phyloP scores from a whole-genome alignment of 805 yeast species.

The Isabelozyma rhagii region DNA sequence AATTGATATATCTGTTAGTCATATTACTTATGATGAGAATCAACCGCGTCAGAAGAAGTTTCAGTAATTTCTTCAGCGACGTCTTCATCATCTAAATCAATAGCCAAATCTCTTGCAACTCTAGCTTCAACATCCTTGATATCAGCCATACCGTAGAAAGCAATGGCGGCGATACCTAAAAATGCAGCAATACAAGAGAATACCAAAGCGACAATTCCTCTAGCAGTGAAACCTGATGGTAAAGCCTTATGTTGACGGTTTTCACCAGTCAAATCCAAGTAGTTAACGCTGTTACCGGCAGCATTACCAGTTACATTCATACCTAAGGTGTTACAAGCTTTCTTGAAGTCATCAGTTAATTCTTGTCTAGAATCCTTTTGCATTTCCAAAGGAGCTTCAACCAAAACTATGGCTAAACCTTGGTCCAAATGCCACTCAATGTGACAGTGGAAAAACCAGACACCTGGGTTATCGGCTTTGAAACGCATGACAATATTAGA shows the following conservation, averaged over 20 bases:
- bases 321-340: conserved; percentile 57
- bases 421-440: conserved; percentile 83
- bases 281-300: conserved; percentile 70
- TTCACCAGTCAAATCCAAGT: conserved; percentile 69
- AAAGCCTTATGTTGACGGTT: conserved; percentile 62
- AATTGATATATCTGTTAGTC: not conserved
- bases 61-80: conserved; percentile 12
- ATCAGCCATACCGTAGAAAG: conserved; percentile 84
- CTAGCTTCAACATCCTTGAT: conserved; percentile 63
- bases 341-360: conserved; percentile 57
- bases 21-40: not conserved
- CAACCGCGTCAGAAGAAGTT: conserved; percentile 2
- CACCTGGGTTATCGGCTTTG: conserved; percentile 84
- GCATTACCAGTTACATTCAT: conserved; percentile 74
- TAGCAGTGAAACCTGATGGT: conserved; percentile 90
- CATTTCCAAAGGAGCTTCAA: conserved; percentile 65
- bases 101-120: conserved; percentile 54
- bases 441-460: conserved; percentile 94
- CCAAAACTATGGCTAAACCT: conserved; percentile 68
- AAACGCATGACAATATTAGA: conserved; percentile 71
- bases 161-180: conserved; percentile 73
- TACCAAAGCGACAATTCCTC: conserved; percentile 91
- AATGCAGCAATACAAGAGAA: conserved; percentile 86
- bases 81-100: conserved; percentile 39
- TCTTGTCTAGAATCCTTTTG: conserved; percentile 43